Evolutionary conservation across 805 yeast genomes (phyloP).

Genomic region (Metschnikowia orientalis): DNA sequence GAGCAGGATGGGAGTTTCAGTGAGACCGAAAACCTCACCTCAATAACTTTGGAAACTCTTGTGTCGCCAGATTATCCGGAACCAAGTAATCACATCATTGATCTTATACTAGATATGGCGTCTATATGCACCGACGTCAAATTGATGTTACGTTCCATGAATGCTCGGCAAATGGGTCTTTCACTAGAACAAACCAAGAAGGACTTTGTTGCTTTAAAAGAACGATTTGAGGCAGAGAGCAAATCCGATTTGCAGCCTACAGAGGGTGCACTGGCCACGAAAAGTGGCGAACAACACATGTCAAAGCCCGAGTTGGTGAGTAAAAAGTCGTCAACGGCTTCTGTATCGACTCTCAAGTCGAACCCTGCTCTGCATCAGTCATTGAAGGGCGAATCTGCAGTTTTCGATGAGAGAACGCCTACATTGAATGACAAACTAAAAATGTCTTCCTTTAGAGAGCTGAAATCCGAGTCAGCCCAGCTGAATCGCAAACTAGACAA

Average conservation of each 20-base stretch:
- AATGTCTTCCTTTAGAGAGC: slow-evolving; percentile 30
- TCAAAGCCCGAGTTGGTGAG: slow-evolving; percentile 10
- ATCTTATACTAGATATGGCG: slow-evolving; percentile 58
- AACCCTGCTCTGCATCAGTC: neutral
- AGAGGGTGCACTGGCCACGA: slow-evolving; percentile 25
- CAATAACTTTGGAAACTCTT: slow-evolving; percentile 48
- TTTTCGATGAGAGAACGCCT: neutral
- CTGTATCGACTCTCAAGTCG: slow-evolving; percentile 11
- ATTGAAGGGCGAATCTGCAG: neutral
- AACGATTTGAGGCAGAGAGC: slow-evolving; percentile 16
- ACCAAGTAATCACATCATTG: slow-evolving; percentile 53
- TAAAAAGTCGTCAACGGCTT: slow-evolving; percentile 6
- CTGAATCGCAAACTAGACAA: slow-evolving; percentile 29
- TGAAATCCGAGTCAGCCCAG: slow-evolving; percentile 17
- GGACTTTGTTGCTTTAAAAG: slow-evolving; percentile 14
- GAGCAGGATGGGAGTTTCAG: slow-evolving; percentile 11
- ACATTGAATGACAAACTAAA: slow-evolving; percentile 3
- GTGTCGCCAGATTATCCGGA: slow-evolving; percentile 53
- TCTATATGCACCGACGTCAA: slow-evolving; percentile 61
- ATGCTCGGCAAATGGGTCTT: slow-evolving; percentile 47
- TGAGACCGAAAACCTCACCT: slow-evolving; percentile 15
- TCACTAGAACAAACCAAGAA: slow-evolving; percentile 26
- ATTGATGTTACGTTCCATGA: slow-evolving; percentile 52
- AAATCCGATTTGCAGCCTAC: slow-evolving; percentile 17
- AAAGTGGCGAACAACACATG: slow-evolving; percentile 26